phyloP scores from a whole-genome alignment of 495 filamentous ascomycete genomes.

The Penicillium pancosmium region DNA sequence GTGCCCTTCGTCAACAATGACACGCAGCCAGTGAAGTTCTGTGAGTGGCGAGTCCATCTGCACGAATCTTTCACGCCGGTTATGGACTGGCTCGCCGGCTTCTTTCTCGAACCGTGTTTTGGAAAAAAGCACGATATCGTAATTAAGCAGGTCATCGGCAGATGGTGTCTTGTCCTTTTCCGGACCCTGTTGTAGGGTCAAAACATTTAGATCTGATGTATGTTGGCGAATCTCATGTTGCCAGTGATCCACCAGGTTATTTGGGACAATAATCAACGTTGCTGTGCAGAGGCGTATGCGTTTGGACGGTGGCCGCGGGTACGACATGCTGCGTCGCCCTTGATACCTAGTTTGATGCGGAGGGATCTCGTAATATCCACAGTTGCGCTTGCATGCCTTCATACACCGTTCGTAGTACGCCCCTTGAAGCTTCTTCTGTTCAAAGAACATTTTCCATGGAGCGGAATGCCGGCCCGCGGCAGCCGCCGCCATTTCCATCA shows the following conservation, averaged over 20 bases:
- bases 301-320: constrained; percentile 39
- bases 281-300: constrained; percentile 64
- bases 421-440: constrained; percentile 35
- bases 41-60: constrained; percentile 62
- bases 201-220: constrained; percentile 64
- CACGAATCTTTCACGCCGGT: constrained; percentile 35
- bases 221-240: constrained; percentile 66
- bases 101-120: constrained; percentile 72
- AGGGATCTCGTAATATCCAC: constrained; percentile 58
- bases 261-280: constrained; percentile 61
- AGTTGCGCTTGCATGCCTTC: constrained; percentile 55
- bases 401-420: constrained; percentile 51
- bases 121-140: constrained; percentile 81
- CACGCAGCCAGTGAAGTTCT: constrained; percentile 76
- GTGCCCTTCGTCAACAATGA: constrained; percentile 93
- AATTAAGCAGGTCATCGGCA: constrained; percentile 59
- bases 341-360: constrained; percentile 45
- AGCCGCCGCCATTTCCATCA: constrained; percentile 74
- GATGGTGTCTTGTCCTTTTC: constrained; percentile 62
- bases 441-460: constrained; percentile 69
- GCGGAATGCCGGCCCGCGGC: constrained; percentile 63
- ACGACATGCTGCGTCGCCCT: constrained; percentile 47
- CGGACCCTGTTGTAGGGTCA: constrained; percentile 54
- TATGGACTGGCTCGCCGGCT: constrained; percentile 36
- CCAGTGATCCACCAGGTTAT: constrained; percentile 60